Percentiles rank a stretch among this genome's conserved stretches.
These are phyloP conservation scores for Fusarium nelsonii DNA, from an alignment of 2,329 filamentous ascomycete genomes.

Conservation along the genomic window DNA sequence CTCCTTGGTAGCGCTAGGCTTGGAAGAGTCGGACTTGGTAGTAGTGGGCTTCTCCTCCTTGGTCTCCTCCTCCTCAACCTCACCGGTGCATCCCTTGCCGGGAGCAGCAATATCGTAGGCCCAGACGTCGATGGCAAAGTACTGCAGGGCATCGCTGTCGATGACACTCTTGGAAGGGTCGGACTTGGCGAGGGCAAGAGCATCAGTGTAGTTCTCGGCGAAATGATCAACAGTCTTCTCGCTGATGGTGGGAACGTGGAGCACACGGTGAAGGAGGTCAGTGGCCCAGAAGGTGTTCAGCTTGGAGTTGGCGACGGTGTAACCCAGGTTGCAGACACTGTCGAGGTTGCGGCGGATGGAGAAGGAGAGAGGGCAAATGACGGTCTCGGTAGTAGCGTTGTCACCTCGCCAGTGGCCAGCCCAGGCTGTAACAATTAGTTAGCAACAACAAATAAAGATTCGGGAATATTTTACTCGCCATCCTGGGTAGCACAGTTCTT, in stretches of 20 bases:
- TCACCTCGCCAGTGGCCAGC: constrained; percentile 75
- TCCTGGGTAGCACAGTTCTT: constrained; percentile 69
- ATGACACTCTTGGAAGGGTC: constrained; percentile 62
- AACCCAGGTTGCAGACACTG: constrained; percentile 72
- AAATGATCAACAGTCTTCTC: constrained; percentile 73
- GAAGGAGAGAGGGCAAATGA: constrained; percentile 76
- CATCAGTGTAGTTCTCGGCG: constrained; percentile 68
- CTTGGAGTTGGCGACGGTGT: constrained; percentile 67
- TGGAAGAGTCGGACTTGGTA: constrained; percentile 52
- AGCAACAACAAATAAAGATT: fast-evolving
- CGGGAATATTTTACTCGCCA: constrained; percentile 42
- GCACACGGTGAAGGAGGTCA: constrained; percentile 75
- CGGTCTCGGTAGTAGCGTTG: constrained; percentile 75
- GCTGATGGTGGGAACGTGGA: constrained; percentile 71
- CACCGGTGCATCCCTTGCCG: constrained; percentile 71
- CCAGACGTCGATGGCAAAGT: constrained; percentile 77
- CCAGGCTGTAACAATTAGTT: constrained; percentile 61
- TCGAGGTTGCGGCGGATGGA: constrained; percentile 67
- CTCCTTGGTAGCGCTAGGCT: constrained; percentile 1
- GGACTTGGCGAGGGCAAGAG: constrained; percentile 63
- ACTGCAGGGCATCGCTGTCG: constrained; percentile 74
- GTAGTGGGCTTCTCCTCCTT: constrained; percentile 25
- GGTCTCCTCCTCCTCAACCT: constrained; percentile 40
- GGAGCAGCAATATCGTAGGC: constrained; percentile 74
- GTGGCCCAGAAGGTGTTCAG: constrained; percentile 74